Evolutionary conservation across 2,329 filamentous ascomycete genomes (phyloP).

Genomic region (Botrytis cinerea): DNA sequence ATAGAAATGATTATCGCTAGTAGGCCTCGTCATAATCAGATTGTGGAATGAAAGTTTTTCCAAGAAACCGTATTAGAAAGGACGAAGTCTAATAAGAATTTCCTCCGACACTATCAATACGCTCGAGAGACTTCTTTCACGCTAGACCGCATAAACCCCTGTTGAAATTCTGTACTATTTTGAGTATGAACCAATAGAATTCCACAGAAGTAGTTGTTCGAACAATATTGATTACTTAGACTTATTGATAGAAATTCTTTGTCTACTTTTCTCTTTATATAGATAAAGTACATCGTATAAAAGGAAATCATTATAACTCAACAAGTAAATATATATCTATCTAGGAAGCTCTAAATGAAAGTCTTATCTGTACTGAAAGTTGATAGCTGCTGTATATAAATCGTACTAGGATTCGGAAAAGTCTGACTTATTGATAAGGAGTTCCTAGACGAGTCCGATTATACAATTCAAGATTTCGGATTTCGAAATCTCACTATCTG

Average conservation of each 20-base stretch:
- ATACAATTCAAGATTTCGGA: neutral
- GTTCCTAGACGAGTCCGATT: neutral
- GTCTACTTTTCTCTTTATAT: neutral
- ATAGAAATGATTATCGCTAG: neutral
- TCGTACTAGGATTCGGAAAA: no score
- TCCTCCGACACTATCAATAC: neutral
- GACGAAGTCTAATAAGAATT: neutral
- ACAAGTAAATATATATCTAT: no score
- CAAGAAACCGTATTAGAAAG: neutral
- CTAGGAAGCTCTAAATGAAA: neutral
- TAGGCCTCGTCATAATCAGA: neutral
- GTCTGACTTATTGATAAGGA: neutral
- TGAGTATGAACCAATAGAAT: neutral
- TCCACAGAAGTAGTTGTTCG: neutral
- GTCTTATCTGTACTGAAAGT: neutral
- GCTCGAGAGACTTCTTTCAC: neutral
- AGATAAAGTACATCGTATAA: neutral
- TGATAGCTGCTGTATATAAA: neutral
- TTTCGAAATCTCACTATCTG: neutral
- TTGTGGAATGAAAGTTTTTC: no score
- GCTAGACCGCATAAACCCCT: neutral
- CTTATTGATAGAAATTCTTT: neutral
- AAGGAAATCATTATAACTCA: neutral
- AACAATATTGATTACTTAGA: neutral
- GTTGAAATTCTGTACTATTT: neutral